These are phyloP conservation scores for Vigna radiata DNA, from an alignment of 306 rosid genomes.

Conservation along the genomic window DNA sequence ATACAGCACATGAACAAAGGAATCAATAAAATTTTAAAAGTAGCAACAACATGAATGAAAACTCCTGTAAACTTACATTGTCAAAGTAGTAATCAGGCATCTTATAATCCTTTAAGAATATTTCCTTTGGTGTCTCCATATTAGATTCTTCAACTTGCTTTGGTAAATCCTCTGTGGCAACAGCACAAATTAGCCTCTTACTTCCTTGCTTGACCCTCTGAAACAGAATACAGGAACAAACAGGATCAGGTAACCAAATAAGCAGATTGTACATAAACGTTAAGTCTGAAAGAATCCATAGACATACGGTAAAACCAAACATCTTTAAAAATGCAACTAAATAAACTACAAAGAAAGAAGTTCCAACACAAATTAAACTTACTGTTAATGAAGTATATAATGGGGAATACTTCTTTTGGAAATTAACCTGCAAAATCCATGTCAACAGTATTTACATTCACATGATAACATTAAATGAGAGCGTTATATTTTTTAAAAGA, in stretches of 20 bases:
- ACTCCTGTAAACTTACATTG: constrained; percentile 52
- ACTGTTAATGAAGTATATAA: constrained; percentile 58
- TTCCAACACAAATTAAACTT: constrained; percentile 46
- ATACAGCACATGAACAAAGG: constrained; percentile 30
- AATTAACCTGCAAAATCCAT: constrained; percentile 56
- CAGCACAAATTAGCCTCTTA: constrained; percentile 75
- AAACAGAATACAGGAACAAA: constrained; percentile 44
- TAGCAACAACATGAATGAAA: constrained; percentile 36
- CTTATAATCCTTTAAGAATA: constrained; percentile 89
- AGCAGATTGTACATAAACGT: constrained; percentile 2
- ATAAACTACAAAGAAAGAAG: constrained; percentile 31
- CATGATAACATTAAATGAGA: constrained; percentile 12
- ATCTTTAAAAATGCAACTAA: background rate
- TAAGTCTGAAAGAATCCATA: constrained; percentile 6
- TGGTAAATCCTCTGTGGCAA: constrained; percentile 68
- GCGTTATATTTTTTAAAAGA: background rate
- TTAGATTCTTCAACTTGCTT: constrained; percentile 73
- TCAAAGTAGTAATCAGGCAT: constrained; percentile 95
- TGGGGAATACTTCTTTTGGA: constrained; percentile 46
- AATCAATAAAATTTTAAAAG: background rate
- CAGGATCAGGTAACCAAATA: constrained; percentile 32
- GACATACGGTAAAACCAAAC: constrained; percentile 12
- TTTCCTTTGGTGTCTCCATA: constrained; percentile 85
- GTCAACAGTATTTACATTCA: constrained; percentile 24
- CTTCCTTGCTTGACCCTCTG: constrained; percentile 65